A percentile compares a stretch with the other conserved stretches of the same genome.
Conservation (phyloP, 495 filamentous ascomycete genomes). For the Penicillium canariense region DNA sequence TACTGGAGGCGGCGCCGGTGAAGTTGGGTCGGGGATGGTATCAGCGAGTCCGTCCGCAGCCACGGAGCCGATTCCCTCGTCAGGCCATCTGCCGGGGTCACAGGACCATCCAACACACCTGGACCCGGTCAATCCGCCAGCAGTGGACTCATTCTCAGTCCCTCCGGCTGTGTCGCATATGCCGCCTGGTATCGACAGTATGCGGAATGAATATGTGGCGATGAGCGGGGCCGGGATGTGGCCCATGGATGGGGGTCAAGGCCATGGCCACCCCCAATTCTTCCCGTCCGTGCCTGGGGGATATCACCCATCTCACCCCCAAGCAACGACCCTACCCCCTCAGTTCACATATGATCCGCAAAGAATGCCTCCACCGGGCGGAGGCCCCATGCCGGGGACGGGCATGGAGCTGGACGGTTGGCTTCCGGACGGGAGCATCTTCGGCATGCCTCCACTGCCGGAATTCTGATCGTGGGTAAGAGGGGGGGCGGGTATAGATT, state of each 20-base stretch:
- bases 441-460: conserved; percentile 33
- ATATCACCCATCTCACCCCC: conserved; percentile 19
- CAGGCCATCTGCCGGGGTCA: conserved; percentile 8
- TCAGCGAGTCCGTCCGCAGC: conserved; percentile 10
- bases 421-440: conserved; percentile 37
- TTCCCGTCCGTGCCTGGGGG: conserved; percentile 16
- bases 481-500: not conserved
- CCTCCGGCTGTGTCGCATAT: conserved; percentile 16
- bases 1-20: not conserved
- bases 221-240: conserved; percentile 25
- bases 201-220: conserved; percentile 24
- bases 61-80: conserved; percentile 4
- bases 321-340: conserved; percentile 14
- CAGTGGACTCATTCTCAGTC: conserved; percentile 18
- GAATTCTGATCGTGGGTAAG: conserved; percentile 24
- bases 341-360: conserved; percentile 33
- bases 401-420: conserved; percentile 41
- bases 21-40: conserved; percentile 1
- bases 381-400: conserved; percentile 13
- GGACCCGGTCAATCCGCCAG: conserved; percentile 1
- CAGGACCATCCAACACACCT: conserved; percentile 12
- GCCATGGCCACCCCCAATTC: conserved; percentile 14
- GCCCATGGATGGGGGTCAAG: conserved; percentile 25
- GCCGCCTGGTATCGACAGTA: conserved; percentile 14
- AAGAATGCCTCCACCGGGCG: conserved; percentile 17